Evolutionary conservation across 23 red algal genomes (phyloP).

Genomic region (Chondrus crispus): DNA sequence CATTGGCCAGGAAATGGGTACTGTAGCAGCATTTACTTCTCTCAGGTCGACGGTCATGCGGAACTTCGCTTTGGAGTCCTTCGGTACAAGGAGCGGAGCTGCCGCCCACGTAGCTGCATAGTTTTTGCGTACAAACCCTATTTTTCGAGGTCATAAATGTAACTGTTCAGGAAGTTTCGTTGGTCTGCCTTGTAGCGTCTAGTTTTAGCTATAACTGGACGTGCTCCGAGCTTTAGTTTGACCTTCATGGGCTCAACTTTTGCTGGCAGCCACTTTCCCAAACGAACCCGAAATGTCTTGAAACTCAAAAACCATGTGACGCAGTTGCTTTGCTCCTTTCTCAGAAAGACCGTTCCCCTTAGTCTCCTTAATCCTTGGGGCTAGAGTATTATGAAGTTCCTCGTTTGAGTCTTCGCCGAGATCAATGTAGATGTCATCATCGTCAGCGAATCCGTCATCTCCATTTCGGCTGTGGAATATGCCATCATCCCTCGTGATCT

Average conservation of each 20-base stretch:
- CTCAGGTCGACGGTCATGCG: constrained; percentile 1
- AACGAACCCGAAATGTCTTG: constrained; percentile 13
- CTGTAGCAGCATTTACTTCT: constrained; percentile 19
- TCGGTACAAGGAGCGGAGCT: constrained; percentile 33
- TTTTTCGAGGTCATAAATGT: neutral
- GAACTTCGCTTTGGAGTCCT: constrained; percentile 1
- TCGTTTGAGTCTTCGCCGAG: neutral
- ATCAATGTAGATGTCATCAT: neutral
- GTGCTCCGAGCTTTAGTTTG: neutral
- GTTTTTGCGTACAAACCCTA: neutral
- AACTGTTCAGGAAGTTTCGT: constrained; percentile 16
- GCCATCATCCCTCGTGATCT: neutral
- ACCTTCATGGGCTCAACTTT: constrained; percentile 6
- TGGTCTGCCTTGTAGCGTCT: constrained; percentile 13
- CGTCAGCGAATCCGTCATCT: neutral
- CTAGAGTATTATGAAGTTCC: neutral
- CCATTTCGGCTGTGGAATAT: neutral
- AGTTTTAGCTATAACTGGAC: constrained; percentile 12
- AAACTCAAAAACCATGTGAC: neutral
- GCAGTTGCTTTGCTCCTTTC: neutral
- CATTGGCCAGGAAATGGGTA: constrained; percentile 35
- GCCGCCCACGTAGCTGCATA: constrained; percentile 1
- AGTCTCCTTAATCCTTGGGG: neutral
- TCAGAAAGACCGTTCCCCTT: neutral
- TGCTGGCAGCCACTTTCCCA: constrained; percentile 16